phyloP scores from a whole-genome alignment of 148 eudicot species.

The Vaccinium myrtillus region DNA sequence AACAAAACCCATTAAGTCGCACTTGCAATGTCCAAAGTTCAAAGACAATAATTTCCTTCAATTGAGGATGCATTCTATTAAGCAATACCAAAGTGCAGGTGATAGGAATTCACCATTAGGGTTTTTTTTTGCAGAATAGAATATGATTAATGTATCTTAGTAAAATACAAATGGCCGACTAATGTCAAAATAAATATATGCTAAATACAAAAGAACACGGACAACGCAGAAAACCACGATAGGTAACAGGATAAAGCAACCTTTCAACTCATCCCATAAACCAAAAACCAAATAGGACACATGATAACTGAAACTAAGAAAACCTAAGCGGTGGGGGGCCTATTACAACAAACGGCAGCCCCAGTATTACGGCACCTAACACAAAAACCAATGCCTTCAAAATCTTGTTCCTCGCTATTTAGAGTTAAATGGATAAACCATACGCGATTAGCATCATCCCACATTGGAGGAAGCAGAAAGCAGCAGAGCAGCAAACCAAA shows the following conservation, averaged over 20 bases:
- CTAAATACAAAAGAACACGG: constrained; percentile 20
- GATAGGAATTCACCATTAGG: neutral
- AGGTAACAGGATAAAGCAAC: neutral
- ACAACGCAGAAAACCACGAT: constrained; percentile 17
- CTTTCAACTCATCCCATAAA: constrained; percentile 14
- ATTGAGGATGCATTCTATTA: neutral
- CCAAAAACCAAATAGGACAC: constrained; percentile 17
- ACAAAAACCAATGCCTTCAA: constrained; percentile 31
- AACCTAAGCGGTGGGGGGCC: constrained; percentile 10
- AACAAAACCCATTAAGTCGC: neutral
- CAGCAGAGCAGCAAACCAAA: neutral
- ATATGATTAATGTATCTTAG: neutral
- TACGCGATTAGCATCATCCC: neutral
- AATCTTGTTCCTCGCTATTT: constrained; percentile 11
- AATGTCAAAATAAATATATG: constrained; percentile 10
- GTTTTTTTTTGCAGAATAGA: neutral
- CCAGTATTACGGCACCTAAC: constrained; percentile 26
- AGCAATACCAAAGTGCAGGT: neutral
- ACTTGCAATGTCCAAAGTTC: neutral
- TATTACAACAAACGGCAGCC: constrained; percentile 24
- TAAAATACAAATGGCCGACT: constrained; percentile 4
- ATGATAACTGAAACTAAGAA: constrained; percentile 10
- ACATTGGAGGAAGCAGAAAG: constrained; percentile 16
- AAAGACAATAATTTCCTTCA: neutral
- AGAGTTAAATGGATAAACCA: constrained; percentile 6